These are phyloP conservation scores for Cyclostephanos invisitatus DNA, from an alignment of 108 stramenopile genomes.

Conservation along the genomic window DNA sequence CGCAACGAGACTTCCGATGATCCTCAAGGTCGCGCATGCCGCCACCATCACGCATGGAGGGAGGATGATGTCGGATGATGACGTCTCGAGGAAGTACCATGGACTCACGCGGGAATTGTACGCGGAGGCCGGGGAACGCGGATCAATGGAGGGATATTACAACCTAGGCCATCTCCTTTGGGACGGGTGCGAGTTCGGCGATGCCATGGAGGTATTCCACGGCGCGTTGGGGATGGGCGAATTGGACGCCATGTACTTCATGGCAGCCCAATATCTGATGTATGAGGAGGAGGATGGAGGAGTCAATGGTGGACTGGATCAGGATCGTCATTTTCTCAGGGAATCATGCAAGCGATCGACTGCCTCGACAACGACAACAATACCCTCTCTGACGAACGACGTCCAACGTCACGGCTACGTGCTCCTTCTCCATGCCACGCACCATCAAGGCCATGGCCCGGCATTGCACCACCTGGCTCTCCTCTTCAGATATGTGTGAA, in stretches of 20 bases:
- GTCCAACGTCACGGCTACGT: conserved; percentile 28
- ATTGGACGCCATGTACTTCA: conserved; percentile 81
- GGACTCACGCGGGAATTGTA: conserved; percentile 54
- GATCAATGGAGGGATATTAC: conserved; percentile 73
- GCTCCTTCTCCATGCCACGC: conserved; percentile 57
- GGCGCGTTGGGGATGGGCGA: conserved; percentile 78
- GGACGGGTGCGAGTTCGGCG: conserved; percentile 51
- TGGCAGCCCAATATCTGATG: conserved; percentile 65
- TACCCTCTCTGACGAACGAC: not conserved
- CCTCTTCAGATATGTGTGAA: too few species aligned
- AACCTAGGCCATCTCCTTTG: conserved; percentile 79
- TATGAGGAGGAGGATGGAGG: conserved; percentile 21
- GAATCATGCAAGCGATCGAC: not conserved
- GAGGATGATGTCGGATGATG: too few species aligned
- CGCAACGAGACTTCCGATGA: conserved; percentile 4
- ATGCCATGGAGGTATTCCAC: conserved; percentile 66
- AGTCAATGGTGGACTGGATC: not conserved
- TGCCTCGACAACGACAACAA: not conserved
- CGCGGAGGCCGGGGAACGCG: conserved; percentile 54
- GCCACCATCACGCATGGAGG: not conserved
- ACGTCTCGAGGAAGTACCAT: not conserved
- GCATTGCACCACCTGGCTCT: conserved; percentile 81
- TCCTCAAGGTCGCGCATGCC: conserved; percentile 5
- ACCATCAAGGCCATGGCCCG: conserved; percentile 58
- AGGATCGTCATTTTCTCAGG: conserved; percentile 15